Conservation (phyloP, 495 filamentous ascomycete genomes). For the Immersiella caudata region DNA sequence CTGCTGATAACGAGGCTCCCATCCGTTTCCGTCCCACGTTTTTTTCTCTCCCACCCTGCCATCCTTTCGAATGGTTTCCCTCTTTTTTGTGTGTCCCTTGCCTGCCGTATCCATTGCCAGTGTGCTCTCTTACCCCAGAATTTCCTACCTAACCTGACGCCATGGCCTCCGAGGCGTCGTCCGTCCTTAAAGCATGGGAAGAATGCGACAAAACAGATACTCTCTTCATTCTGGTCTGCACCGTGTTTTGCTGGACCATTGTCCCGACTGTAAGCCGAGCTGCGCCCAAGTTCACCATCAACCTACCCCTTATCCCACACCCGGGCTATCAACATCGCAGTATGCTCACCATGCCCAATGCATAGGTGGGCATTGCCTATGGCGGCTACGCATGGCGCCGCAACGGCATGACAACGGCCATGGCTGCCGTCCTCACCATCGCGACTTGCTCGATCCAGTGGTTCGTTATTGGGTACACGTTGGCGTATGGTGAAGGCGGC, state of each 20-base stretch:
- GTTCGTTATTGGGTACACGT: slow-evolving; percentile 34
- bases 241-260: slow-evolving; percentile 37
- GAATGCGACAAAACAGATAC: slow-evolving; percentile 36
- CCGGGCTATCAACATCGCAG: background rate
- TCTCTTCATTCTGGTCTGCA: slow-evolving; percentile 36
- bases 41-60: background rate
- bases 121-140: background rate
- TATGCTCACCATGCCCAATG: slow-evolving; percentile 2
- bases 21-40: too few relatives aligned
- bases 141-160: background rate
- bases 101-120: background rate
- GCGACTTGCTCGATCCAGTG: slow-evolving; percentile 35
- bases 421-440: slow-evolving; percentile 33
- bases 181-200: slow-evolving; percentile 32
- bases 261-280: slow-evolving; percentile 30
- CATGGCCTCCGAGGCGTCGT: slow-evolving; percentile 20
- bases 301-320: background rate
- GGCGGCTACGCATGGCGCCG: slow-evolving; percentile 33
- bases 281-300: background rate
- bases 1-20: background rate
- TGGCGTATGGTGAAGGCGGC: slow-evolving; percentile 34
- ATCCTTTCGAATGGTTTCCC: background rate
- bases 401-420: slow-evolving; percentile 31
- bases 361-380: slow-evolving; percentile 36
- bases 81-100: background rate